Base-by-base conservation (phyloP, 805 yeast genomes). In the Candida glaebosa region DNA sequence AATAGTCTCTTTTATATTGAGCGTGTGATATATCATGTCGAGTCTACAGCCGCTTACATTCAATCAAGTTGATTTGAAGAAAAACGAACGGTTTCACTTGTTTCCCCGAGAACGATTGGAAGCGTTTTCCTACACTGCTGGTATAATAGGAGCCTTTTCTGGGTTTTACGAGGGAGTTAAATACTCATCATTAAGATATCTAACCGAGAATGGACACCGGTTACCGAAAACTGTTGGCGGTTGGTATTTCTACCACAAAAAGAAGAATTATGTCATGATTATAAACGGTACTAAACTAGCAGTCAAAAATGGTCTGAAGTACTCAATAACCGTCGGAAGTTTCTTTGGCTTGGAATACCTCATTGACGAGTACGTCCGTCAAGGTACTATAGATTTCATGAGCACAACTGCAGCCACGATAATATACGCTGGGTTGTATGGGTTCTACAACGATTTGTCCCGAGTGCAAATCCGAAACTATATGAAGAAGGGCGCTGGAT, bases 201-300 rank as follows among this genome's bases (percentile, higher is more conserved):
- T 87, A 36, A 88, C 90, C 2, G 87, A 85, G 50, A 87, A 87
- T 53, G 84, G 93, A 10, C 96, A 87, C 56, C 58, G 96, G 39
- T 63, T 88, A 43, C 96, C 96, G 5, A 71, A 61, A 17, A 79
- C 83, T 0, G 82, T 79, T 40, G 89, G 87, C 16, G 93, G 91
- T 0, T 87, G 96, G 96, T 87, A 84, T 55, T 84, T 82, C 57
- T 87, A 87, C 61, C 93, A 87, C 61, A 87, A 84, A 61, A 73
- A 87, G 47, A 87, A 86, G 65, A 84, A 85, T 60, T 84, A 85
- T 58, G 84, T 83, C 22, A 78, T 87, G 61, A 60, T 84, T 26
- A 69, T 75, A 43, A 67, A 69, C 19, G 87, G 86, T 1, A 61
- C 78, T 47, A 65, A 63, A 15, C 40, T 49, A 5, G 89, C 83